Percentiles rank a stretch among this genome's conserved stretches.
These are phyloP conservation scores for Fusarium sp. DNA, from an alignment of 2,329 filamentous ascomycete species.

Conservation along the genomic window DNA sequence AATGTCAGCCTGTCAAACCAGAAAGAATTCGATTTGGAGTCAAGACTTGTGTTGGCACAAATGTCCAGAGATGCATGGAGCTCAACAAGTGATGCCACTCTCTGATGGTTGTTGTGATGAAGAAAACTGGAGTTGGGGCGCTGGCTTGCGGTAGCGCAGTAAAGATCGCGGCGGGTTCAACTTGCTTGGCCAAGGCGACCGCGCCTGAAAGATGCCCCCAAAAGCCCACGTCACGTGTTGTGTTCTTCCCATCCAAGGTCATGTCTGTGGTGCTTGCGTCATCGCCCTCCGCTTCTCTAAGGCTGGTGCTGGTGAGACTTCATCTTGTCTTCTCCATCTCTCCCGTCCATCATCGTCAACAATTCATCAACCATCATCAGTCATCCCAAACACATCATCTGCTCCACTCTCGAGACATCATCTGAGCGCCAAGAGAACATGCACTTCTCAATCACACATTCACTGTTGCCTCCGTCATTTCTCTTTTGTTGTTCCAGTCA, in stretches of 20 bases:
- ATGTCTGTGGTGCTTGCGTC: background rate
- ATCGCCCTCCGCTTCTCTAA: background rate
- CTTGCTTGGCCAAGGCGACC: background rate
- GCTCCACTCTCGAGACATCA: background rate
- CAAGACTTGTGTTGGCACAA: too few species aligned
- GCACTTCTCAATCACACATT: background rate
- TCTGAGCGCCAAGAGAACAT: background rate
- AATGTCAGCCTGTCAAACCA: too few species aligned
- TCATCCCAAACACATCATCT: background rate
- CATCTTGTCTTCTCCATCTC: background rate
- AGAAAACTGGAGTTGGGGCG: background rate
- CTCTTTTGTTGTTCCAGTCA: background rate
- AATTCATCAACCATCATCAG: background rate
- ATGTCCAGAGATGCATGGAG: too few species aligned
- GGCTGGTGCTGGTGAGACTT: accelerated
- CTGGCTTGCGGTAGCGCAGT: background rate
- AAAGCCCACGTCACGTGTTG: background rate
- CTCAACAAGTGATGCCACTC: too few species aligned
- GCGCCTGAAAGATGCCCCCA: too few species aligned
- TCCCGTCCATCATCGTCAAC: background rate
- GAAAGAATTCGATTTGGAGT: too few species aligned
- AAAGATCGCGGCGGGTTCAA: background rate
- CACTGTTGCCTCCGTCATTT: too few species aligned
- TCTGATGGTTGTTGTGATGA: background rate
- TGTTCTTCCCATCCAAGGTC: background rate